A percentile compares a stretch with the other conserved stretches of the same genome.
These are phyloP conservation scores for Basipetospora chlamydospora DNA, from an alignment of 2,329 filamentous ascomycete genomes.

Conservation along the genomic window DNA sequence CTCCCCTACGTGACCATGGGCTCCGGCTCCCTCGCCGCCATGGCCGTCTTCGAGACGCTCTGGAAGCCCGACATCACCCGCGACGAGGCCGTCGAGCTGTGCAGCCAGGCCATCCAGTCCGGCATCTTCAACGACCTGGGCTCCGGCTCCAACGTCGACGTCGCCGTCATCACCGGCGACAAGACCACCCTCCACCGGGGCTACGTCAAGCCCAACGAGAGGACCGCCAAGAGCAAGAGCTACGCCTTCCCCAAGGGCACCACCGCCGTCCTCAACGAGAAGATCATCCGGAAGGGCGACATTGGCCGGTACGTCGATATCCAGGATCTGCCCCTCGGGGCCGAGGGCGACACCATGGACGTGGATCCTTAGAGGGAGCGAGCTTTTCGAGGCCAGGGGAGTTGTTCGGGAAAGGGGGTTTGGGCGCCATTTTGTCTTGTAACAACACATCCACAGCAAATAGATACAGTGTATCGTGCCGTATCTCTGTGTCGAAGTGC, in stretches of 20 bases:
- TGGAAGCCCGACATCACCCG: slow-evolving; percentile 70
- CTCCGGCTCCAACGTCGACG: slow-evolving; percentile 92
- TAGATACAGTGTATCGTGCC: too few relatives aligned
- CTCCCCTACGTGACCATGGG: slow-evolving; percentile 98
- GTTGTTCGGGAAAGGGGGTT: too few relatives aligned
- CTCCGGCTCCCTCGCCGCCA: slow-evolving; percentile 85
- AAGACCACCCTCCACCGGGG: slow-evolving; percentile 91
- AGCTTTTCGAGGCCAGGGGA: too few relatives aligned
- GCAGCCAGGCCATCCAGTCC: slow-evolving; percentile 76
- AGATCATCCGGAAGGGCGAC: slow-evolving; percentile 86
- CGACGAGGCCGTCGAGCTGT: slow-evolving; percentile 71
- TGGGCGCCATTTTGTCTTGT: too few relatives aligned
- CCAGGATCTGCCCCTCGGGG: slow-evolving; percentile 62
- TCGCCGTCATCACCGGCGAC: slow-evolving; percentile 86
- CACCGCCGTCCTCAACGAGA: slow-evolving; percentile 92
- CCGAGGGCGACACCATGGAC: slow-evolving; percentile 55
- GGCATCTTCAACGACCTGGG: slow-evolving; percentile 99
- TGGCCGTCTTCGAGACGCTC: slow-evolving; percentile 94
- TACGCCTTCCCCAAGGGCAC: slow-evolving; percentile 85
- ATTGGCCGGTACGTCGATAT: slow-evolving; percentile 89
- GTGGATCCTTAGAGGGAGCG: too few relatives aligned
- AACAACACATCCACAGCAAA: slow-evolving; percentile 11
- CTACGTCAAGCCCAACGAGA: slow-evolving; percentile 84
- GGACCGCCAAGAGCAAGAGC: slow-evolving; percentile 80
- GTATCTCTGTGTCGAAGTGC: too few relatives aligned